phyloP scores from a whole-genome alignment of 129 eudicot genomes.

The Flaveria sonorensis region DNA sequence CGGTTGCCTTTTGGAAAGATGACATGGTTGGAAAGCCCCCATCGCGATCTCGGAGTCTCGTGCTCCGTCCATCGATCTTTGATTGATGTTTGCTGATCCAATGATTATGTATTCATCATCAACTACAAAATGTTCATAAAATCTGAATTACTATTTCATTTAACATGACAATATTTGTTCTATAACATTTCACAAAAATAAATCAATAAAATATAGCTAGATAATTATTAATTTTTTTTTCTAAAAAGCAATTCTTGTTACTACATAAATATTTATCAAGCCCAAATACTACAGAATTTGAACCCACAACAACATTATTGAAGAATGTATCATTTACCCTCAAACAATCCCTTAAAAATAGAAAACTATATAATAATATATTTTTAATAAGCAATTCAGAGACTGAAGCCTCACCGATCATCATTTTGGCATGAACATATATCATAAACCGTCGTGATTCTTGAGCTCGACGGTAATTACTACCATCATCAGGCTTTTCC shows the following conservation, averaged over 20 bases:
- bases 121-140: conserved; percentile 38
- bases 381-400: background rate
- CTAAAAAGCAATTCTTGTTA: too few species aligned
- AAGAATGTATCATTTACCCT: too few species aligned
- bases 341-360: too few species aligned
- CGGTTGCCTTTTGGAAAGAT: conserved; percentile 45
- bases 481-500: conserved; percentile 45
- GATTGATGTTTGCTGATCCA: conserved; percentile 85
- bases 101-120: conserved; percentile 84
- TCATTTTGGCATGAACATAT: conserved; percentile 84
- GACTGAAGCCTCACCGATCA: conserved; percentile 57
- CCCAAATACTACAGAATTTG: too few species aligned
- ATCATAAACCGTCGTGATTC: conserved; percentile 78
- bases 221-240: too few species aligned
- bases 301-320: too few species aligned
- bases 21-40: conserved; percentile 87
- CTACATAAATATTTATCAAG: too few species aligned
- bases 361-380: background rate
- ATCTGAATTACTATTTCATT: background rate
- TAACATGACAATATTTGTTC: too few species aligned
- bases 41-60: conserved; percentile 89
- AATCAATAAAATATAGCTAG: too few species aligned
- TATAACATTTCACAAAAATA: too few species aligned
- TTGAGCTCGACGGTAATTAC: conserved; percentile 65
- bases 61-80: conserved; percentile 84